Base-by-base conservation (phyloP, 2,329 filamentous ascomycete species). In the Fusarium sp. region DNA sequence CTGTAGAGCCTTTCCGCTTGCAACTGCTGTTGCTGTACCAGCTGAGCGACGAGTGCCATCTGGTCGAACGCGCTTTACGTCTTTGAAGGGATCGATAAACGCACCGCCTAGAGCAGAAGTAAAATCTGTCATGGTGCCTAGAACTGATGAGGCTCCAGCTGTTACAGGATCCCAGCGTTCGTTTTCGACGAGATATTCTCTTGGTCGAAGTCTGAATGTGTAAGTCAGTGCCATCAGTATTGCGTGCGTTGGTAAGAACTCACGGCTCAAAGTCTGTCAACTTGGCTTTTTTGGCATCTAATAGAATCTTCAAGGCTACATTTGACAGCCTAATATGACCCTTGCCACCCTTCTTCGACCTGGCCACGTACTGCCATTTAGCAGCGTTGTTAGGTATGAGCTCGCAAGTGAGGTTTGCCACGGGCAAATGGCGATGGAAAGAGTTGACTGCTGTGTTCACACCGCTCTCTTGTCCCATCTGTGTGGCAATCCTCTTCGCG, bases 341-440 rank as follows among this genome's bases (percentile, higher is more conserved):
- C 4, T 16, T 19, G 2, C 18, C 10, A 5, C 15, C 25, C 3
- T 27, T 39, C 21, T 29, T 63, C 5, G 39, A 19, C 37, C n/a
- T 46, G 1, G 31, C 25, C 5, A 39, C 14, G 21, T 60, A 60
- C 18, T 14, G 23, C 60, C 60, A 63, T 6, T 29, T 45, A 4
- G 60, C 60, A 35, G 35, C 33, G 5, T 58, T 23, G 5, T 37
- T n/a, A 1, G 19, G n/a, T 3, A 69, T 42, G 2, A 65, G 31
- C 15, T 60, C 44, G 8, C 54, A 69, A 2, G 33, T 42, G 23
- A 70, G 48, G 14, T 25, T 19, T 7, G 18, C 37, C 8, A 52
- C 2, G 7, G 67, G 67, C 1, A 70, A 39, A 42, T 65, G 65
- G 0, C 33, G 67, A 25, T 70, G 67, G 4, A 64, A 63, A 4